These are phyloP conservation scores for Phytophthora rubi DNA, from an alignment of 352 stramenopile species.

Conservation along the genomic window DNA sequence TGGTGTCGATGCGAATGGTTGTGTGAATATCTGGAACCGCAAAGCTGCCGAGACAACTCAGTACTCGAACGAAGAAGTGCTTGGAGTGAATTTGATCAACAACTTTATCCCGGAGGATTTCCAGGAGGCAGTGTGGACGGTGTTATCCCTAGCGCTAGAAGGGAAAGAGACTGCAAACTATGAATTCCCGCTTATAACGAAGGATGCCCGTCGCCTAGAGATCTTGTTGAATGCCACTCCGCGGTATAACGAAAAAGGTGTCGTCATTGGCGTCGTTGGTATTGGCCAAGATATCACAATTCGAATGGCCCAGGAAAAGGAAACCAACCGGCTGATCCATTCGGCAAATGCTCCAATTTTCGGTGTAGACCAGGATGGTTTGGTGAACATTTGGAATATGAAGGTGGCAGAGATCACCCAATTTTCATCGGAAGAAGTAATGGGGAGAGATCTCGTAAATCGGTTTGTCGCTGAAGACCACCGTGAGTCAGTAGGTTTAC, in stretches of 20 bases:
- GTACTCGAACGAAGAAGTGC: slow-evolving; percentile 53
- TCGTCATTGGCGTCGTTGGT: slow-evolving; percentile 22
- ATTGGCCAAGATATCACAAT: slow-evolving; percentile 21
- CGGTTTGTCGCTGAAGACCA: slow-evolving; percentile 67
- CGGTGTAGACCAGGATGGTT: slow-evolving; percentile 63
- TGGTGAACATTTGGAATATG: slow-evolving; percentile 79
- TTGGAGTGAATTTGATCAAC: slow-evolving; percentile 48
- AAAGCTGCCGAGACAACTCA: slow-evolving; percentile 71
- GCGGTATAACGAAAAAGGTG: slow-evolving; percentile 19
- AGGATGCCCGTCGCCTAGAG: slow-evolving; percentile 39
- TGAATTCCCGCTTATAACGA: slow-evolving; percentile 28
- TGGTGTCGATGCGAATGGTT: slow-evolving; percentile 33
- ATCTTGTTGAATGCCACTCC: slow-evolving; percentile 44
- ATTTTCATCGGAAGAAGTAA: slow-evolving; percentile 78
- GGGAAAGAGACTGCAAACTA: slow-evolving; percentile 15
- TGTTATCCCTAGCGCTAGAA: slow-evolving; percentile 15
- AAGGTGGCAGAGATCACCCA: slow-evolving; percentile 79
- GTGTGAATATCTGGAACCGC: slow-evolving; percentile 71
- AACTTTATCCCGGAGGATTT: slow-evolving; percentile 40
- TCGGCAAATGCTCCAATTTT: slow-evolving; percentile 49
- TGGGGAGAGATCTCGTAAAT: slow-evolving; percentile 59
- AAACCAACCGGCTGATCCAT: slow-evolving; percentile 20
- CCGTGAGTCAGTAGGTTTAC: slow-evolving; percentile 21
- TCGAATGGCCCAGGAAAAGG: slow-evolving; percentile 19
- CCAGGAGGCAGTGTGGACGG: slow-evolving; percentile 38